Percentiles rank a stretch among this genome's conserved stretches.
Evolutionary conservation across 2,329 filamentous ascomycete genomes (phyloP).

Genomic region (Colletotrichum limetticola): DNA sequence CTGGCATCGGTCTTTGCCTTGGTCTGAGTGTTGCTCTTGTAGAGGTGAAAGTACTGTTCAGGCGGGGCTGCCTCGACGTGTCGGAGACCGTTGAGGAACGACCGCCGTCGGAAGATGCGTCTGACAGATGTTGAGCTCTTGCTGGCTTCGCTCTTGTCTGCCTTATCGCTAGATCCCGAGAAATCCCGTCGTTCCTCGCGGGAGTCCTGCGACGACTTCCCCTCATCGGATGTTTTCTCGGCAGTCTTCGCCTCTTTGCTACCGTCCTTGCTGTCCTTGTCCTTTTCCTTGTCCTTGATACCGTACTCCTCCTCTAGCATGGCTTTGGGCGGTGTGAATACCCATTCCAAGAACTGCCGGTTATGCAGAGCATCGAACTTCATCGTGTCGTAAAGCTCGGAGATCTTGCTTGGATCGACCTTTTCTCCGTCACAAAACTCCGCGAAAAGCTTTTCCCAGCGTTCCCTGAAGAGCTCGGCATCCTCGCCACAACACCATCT

Average conservation of each 20-base stretch:
- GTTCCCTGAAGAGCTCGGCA: conserved; percentile 91
- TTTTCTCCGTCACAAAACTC: conserved; percentile 98
- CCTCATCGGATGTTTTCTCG: conserved; percentile 54
- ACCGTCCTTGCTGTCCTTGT: conserved; percentile 37
- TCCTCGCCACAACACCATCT: conserved; percentile 98
- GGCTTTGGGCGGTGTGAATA: conserved; percentile 86
- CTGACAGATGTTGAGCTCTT: conserved; percentile 48
- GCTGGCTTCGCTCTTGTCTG: conserved; percentile 49
- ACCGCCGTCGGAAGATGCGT: conserved; percentile 69
- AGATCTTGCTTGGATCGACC: conserved; percentile 98
- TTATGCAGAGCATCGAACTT: conserved; percentile 99
- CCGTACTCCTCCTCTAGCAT: conserved; percentile 79
- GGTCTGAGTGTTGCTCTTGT: conserved; percentile 78
- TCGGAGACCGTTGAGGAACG: conserved; percentile 66
- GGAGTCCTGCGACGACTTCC: conserved; percentile 49
- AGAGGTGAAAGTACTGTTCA: conserved; percentile 89
- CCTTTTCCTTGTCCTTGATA: conserved; percentile 47
- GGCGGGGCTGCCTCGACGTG: conserved; percentile 67
- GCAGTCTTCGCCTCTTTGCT: conserved; percentile 47
- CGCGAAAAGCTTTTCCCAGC: conserved; percentile 97
- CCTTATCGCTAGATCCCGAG: conserved; percentile 51
- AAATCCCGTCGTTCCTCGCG: conserved; percentile 45
- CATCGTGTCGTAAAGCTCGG: conserved; percentile 98
- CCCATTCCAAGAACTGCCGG: conserved; percentile 94
- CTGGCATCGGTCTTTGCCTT: conserved; percentile 86